Conservation (phyloP, 352 stramenopile genomes). For the Globisporangium paddicum region DNA sequence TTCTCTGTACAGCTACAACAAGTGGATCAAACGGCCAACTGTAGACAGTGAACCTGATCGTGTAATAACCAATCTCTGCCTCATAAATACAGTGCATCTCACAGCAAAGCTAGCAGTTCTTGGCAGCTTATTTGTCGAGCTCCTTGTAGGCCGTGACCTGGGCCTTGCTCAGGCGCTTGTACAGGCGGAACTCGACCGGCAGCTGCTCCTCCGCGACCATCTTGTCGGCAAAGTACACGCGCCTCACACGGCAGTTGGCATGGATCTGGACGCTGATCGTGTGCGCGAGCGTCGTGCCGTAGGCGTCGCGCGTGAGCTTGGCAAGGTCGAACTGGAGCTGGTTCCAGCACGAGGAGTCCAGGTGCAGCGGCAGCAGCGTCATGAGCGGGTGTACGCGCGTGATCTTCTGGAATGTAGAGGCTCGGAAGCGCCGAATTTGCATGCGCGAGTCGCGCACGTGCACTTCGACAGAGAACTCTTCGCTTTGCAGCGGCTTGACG, state of each 20-base stretch:
- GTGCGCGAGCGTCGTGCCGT: slow-evolving; percentile 36
- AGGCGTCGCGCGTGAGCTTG: slow-evolving; percentile 33
- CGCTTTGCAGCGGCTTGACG: slow-evolving; percentile 28
- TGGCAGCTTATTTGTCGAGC: slow-evolving; percentile 9
- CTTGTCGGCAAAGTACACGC: slow-evolving; percentile 49
- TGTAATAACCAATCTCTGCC: not conserved
- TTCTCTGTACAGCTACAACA: too few species aligned
- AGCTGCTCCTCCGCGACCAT: slow-evolving; percentile 35
- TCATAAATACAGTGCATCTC: not conserved
- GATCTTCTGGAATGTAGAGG: slow-evolving; percentile 44
- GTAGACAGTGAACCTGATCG: too few species aligned
- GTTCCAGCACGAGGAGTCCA: slow-evolving; percentile 47
- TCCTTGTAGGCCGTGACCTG: slow-evolving; percentile 20
- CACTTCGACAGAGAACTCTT: slow-evolving; percentile 46
- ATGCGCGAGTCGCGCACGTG: slow-evolving; percentile 28
- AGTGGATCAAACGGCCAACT: too few species aligned
- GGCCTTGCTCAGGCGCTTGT: slow-evolving; percentile 32
- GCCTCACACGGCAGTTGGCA: slow-evolving; percentile 48
- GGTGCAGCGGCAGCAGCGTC: slow-evolving; percentile 31
- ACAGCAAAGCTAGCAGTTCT: not conserved
- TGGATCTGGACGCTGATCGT: slow-evolving; percentile 45
- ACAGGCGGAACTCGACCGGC: slow-evolving; percentile 49
- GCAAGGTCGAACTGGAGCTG: slow-evolving; percentile 51
- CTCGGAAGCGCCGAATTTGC: slow-evolving; percentile 32
- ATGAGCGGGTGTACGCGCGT: slow-evolving; percentile 35